Evolutionary conservation across 176 grass and related monocot species (phyloP).

Genomic region (Triticum monococcum): DNA sequence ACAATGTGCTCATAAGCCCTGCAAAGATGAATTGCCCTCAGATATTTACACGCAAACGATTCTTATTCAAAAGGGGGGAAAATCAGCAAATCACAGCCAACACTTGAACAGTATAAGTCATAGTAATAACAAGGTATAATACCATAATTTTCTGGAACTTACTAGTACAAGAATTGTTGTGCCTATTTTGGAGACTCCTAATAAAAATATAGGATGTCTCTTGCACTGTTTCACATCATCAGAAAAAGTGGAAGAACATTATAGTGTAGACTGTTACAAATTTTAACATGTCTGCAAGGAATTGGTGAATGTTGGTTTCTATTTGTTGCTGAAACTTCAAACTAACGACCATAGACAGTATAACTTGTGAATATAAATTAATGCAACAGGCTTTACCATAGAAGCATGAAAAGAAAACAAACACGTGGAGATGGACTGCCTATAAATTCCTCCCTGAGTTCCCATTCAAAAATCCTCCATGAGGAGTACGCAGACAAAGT

Average conservation of each 20-base stretch:
- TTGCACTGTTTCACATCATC: background rate
- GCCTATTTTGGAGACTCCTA: background rate
- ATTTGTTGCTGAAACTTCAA: background rate
- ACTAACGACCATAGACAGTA: conserved; percentile 3
- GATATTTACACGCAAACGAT: background rate
- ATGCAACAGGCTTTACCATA: background rate
- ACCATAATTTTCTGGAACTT: background rate
- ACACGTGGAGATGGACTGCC: background rate
- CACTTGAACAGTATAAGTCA: background rate
- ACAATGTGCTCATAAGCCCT: conserved; percentile 95
- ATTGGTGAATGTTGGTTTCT: background rate
- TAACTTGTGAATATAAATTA: background rate
- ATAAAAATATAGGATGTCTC: background rate
- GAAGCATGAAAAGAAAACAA: background rate
- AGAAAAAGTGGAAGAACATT: background rate
- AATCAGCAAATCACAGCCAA: background rate
- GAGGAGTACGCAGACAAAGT: background rate
- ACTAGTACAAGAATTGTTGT: background rate
- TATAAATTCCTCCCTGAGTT: background rate
- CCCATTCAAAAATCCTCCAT: background rate
- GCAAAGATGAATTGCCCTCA: conserved; percentile 44
- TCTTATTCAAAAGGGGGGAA: background rate
- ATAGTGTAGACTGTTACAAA: background rate
- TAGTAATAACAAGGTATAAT: background rate
- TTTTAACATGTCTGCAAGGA: background rate